Conservation (phyloP, 768 basidiomycete species). For the Boletus vermiculosoides region DNA sequence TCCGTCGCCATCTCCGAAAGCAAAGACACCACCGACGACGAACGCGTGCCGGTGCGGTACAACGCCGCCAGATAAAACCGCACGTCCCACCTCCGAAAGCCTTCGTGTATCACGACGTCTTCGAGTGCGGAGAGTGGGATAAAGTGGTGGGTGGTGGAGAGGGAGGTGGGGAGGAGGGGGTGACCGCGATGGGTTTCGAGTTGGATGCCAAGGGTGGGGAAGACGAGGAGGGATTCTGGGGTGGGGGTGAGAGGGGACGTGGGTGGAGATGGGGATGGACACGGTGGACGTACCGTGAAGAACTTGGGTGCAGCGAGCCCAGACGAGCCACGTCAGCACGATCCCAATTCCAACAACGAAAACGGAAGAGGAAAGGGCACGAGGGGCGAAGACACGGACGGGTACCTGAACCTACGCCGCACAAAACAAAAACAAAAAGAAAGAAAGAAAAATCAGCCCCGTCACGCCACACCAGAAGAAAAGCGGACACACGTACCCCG, state of each 20-base stretch:
- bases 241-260: neutral
- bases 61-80: constrained; percentile 63
- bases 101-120: constrained; percentile 75
- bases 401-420: neutral
- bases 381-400: neutral
- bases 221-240: constrained; percentile 66
- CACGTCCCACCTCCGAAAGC: constrained; percentile 67
- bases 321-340: constrained; percentile 26
- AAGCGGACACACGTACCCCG: constrained; percentile 15
- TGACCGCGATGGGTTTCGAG: constrained; percentile 68
- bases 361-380: neutral
- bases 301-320: constrained; percentile 42
- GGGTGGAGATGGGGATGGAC: neutral
- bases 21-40: no score
- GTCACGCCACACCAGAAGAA: neutral
- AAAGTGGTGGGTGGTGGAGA: constrained; percentile 45
- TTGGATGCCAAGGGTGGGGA: constrained; percentile 71
- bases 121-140: constrained; percentile 53
- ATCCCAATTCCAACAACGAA: constrained; percentile 9
- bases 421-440: neutral
- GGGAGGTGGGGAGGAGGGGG: constrained; percentile 32
- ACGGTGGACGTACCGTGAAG: constrained; percentile 42
- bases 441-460: neutral
- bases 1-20: no score
- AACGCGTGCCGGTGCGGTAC: constrained; percentile 8